Percentiles rank a stretch among this genome's conserved stretches.
phyloP scores from a whole-genome alignment of 2,329 filamentous ascomycete species.

The Xylogone sp. region DNA sequence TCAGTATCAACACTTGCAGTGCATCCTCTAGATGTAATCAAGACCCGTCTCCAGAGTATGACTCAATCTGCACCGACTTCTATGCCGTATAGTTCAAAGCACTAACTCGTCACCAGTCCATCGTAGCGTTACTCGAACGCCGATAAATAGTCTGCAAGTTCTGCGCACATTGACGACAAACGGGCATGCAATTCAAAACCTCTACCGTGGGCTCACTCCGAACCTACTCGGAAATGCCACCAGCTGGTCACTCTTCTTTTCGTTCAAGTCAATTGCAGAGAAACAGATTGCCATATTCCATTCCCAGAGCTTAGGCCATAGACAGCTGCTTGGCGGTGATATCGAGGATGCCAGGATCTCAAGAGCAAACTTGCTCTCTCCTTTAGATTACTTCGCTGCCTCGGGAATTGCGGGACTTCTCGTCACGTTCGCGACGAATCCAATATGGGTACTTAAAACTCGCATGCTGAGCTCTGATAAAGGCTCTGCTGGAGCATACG shows the following conservation, averaged over 20 bases:
- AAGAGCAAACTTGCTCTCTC: conserved; percentile 10
- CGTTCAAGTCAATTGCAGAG: conserved; percentile 61
- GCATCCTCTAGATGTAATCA: conserved; percentile 92
- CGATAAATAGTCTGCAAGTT: conserved; percentile 48
- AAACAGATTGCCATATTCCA: conserved; percentile 24
- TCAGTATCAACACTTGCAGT: conserved; percentile 80
- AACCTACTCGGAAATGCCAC: conserved; percentile 89
- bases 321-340: neutral
- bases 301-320: conserved; percentile 6
- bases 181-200: conserved; percentile 59
- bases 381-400: conserved; percentile 73
- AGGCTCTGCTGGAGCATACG: conserved; percentile 72
- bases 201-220: conserved; percentile 86
- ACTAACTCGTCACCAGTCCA: conserved; percentile 40
- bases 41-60: conserved; percentile 88
- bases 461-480: conserved; percentile 88
- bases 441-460: conserved; percentile 97
- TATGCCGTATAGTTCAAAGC: neutral
- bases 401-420: conserved; percentile 67
- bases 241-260: conserved; percentile 91
- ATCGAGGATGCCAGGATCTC: conserved; percentile 7
- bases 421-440: conserved; percentile 84
- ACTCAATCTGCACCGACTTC: conserved; percentile 33
- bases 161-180: conserved; percentile 39
- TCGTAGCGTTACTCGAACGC: conserved; percentile 38